Conservation (phyloP, 1,139 yeast genomes). For the Nematodospora anomalae region DNA sequence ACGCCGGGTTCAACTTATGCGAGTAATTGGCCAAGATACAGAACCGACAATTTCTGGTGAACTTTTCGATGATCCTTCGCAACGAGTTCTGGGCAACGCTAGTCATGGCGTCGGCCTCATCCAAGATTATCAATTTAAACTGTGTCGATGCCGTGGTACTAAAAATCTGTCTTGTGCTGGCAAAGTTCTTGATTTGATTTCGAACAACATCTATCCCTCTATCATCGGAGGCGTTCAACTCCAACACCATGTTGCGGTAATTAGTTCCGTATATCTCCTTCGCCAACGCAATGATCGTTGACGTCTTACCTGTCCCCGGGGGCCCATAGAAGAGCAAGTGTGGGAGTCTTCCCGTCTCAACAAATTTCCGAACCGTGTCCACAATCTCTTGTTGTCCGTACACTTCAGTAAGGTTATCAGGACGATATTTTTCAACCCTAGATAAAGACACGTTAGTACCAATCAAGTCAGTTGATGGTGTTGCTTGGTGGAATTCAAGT, state of each 20-base stretch:
- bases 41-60: conserved; percentile 91
- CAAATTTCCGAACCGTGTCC: conserved; percentile 77
- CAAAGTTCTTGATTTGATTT: conserved; percentile 81
- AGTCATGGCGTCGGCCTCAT: conserved; percentile 99
- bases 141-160: conserved; percentile 41
- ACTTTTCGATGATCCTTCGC: conserved; percentile 88
- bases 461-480: too few relatives aligned
- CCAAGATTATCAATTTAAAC: conserved; percentile 87
- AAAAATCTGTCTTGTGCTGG: conserved; percentile 90
- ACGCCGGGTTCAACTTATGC: conserved; percentile 92
- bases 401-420: conserved; percentile 77
- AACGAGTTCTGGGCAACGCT: conserved; percentile 91
- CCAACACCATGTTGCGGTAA: conserved; percentile 85
- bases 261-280: conserved; percentile 85
- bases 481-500: background rate
- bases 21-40: conserved; percentile 96
- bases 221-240: conserved; percentile 84
- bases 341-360: conserved; percentile 80
- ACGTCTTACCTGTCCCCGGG: conserved; percentile 97
- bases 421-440: conserved; percentile 96
- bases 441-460: too few relatives aligned
- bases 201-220: conserved; percentile 86
- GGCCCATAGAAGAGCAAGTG: conserved; percentile 94
- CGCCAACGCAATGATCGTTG: conserved; percentile 89
- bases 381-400: conserved; percentile 90